phyloP scores from a whole-genome alignment of 1,284 basidiomycete species.

The Malassezia cuniculi region DNA sequence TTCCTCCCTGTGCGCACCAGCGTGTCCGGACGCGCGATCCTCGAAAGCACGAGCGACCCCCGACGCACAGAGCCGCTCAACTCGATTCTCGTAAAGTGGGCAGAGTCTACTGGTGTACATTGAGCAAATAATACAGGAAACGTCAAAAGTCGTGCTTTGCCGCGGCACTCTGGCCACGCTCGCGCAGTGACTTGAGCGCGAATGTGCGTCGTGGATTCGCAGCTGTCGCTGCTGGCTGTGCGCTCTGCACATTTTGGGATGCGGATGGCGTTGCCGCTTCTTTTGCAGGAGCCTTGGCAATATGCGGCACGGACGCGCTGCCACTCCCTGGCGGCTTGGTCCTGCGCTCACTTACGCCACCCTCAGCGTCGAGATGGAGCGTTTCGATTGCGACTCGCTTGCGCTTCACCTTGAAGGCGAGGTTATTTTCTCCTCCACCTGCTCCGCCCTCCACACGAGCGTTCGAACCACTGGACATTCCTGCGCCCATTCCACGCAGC shows the following conservation, averaged over 20 bases:
- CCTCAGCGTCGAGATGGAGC: slow-evolving; percentile 79
- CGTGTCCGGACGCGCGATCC: slow-evolving; percentile 7
- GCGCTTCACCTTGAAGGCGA: slow-evolving; percentile 83
- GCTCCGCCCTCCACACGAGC: slow-evolving; percentile 49
- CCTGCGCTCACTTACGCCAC: slow-evolving; percentile 66
- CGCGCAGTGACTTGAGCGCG: too few species aligned
- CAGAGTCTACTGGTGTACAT: slow-evolving; percentile 9
- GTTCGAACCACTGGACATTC: slow-evolving; percentile 5
- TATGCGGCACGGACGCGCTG: too few species aligned
- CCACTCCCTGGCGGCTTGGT: slow-evolving; percentile 18
- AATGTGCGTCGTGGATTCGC: too few species aligned
- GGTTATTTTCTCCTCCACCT: slow-evolving; percentile 61
- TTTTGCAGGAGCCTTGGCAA: too few species aligned
- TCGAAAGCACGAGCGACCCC: background rate
- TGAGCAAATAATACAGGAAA: too few species aligned
- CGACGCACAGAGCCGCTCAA: slow-evolving; percentile 2
- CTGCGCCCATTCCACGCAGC: slow-evolving; percentile 32
- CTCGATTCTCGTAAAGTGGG: slow-evolving; percentile 10
- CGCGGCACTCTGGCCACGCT: too few species aligned
- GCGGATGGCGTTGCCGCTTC: too few species aligned
- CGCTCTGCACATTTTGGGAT: too few species aligned
- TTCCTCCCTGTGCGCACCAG: slow-evolving; percentile 6
- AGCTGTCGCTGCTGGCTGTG: too few species aligned
- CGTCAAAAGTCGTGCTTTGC: too few species aligned
- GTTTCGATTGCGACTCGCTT: slow-evolving; percentile 80